phyloP scores from a whole-genome alignment of 1,139 yeast species.

The Zygosaccharomyces sapae region DNA sequence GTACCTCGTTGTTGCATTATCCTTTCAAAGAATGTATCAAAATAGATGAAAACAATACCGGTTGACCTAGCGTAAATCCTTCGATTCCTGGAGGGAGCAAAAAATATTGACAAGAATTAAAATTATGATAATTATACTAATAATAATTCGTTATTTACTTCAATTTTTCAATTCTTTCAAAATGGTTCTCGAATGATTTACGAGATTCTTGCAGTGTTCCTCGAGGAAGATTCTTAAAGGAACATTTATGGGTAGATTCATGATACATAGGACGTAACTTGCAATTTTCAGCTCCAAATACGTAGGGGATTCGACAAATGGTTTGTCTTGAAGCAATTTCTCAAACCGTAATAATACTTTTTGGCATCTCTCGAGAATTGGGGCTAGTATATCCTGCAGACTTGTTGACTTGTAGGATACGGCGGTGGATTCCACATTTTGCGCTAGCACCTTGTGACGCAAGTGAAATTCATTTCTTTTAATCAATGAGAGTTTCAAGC shows the following conservation, averaged over 20 bases:
- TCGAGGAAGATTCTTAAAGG: constrained; percentile 16
- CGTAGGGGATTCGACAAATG: constrained; percentile 12
- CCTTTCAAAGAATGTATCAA: not conserved
- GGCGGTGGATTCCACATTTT: constrained; percentile 12
- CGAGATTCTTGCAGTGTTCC: constrained; percentile 13
- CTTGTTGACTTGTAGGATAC: constrained; percentile 9
- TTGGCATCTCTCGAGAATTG: constrained; percentile 14
- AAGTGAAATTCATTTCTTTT: constrained; percentile 20
- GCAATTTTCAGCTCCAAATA: constrained; percentile 22
- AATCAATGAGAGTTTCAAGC: constrained; percentile 14
- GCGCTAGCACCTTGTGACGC: constrained; percentile 18
- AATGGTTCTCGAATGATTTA: constrained; percentile 10
- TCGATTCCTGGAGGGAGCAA: not conserved
- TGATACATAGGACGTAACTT: constrained; percentile 22
- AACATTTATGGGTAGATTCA: constrained; percentile 15
- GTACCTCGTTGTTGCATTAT: not conserved
- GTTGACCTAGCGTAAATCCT: not conserved
- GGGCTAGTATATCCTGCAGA: constrained; percentile 10
- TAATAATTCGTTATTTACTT: too few species aligned
- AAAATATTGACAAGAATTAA: not conserved
- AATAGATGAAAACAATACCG: not conserved
- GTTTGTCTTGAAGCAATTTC: constrained; percentile 10
- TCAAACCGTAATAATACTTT: constrained; percentile 17
- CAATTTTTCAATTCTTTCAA: constrained; percentile 4
- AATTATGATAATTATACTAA: too few species aligned